Base-by-base conservation (phyloP, 2,329 filamentous ascomycete species). In the Alternaria viburni region DNA sequence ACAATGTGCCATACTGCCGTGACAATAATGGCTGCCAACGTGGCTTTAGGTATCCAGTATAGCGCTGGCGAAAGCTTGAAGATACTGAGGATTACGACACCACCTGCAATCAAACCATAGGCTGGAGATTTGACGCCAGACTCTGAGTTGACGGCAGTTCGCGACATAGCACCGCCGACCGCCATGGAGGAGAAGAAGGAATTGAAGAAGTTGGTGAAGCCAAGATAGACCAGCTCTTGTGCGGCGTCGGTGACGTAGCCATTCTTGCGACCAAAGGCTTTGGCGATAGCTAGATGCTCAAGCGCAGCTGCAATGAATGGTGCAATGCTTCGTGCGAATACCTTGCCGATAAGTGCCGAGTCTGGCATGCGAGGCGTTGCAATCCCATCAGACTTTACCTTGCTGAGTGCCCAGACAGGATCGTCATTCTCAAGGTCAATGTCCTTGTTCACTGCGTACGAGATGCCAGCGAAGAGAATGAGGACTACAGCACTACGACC, bases 11-110 rank as follows among this genome's bases (percentile, higher is more conserved):
- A 86, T 0, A 90, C 87, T 6, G 88, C 88, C 62, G 86, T 88
- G 67, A 90, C 89, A 66, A 91, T 90, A 64, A 91, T 89, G 3
- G 88, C 89, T 1, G 89, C 85, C 1, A 91, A 81, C 0, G 87
- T 89, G 0, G 88, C 84, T 68, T 89, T 89, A 1, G 89, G 89
- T n/a, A 91, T 88, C 87, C 88, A 91, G 77, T 88, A 90, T 0
- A 91, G 82, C 0, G 86, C 85, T 0, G 85, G 86, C 0, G 86
- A 86, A 41, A 90, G 84, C 62, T 88, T 84, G 71, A 88, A 90
- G 25, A 91, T 85, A 19, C 85, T 87, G 2, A 90, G 75, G 8
- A 91, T 79, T 17, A 91, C 87, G 51, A 89, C 86, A 5, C 83
- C 87, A 3, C 87, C 85, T 0, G 89, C 89, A 57, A 91, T 81